phyloP scores from a whole-genome alignment of 768 basidiomycete genomes.

The Leucogyrophana mollusca region DNA sequence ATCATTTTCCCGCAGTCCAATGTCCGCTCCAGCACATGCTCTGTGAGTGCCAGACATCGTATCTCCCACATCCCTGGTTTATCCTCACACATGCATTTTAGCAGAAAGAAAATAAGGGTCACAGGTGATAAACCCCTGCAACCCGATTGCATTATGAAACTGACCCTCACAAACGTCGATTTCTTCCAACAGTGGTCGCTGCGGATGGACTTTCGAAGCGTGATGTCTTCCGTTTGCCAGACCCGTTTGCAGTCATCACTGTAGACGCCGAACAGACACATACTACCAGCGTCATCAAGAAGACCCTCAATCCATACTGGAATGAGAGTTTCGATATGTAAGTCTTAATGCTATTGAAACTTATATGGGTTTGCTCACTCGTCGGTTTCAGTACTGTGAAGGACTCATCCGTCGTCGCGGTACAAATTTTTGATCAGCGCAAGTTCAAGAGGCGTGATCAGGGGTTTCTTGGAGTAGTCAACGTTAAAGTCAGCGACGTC shows the following conservation, averaged over 20 bases:
- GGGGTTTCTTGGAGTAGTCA: constrained; percentile 97
- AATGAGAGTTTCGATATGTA: constrained; percentile 98
- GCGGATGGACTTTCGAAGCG: constrained; percentile 93
- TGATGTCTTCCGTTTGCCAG: constrained; percentile 93
- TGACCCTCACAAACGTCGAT: constrained; percentile 5
- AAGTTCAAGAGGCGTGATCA: constrained; percentile 99
- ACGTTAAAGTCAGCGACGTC: constrained; percentile 86
- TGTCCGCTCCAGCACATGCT: constrained; percentile 24
- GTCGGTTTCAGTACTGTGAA: constrained; percentile 73
- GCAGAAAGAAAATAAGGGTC: constrained; percentile 75
- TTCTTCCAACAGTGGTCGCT: constrained; percentile 70
- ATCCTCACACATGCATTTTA: constrained; percentile 15
- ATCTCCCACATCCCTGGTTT: not conserved
- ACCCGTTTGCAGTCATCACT: constrained; percentile 98
- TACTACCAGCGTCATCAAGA: constrained; percentile 96
- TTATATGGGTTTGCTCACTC: not conserved
- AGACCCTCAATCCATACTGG: constrained; percentile 94
- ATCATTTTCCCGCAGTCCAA: constrained; percentile 10
- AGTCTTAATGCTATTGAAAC: constrained; percentile 21
- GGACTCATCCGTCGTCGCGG: constrained; percentile 96
- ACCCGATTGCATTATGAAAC: not conserved
- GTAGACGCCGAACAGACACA: constrained; percentile 98
- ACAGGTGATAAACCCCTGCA: constrained; percentile 49
- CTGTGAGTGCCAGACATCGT: constrained; percentile 20
- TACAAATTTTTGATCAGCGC: constrained; percentile 98